Conservation (phyloP, 1,284 basidiomycete genomes). For the Ustilago xerochloae region DNA sequence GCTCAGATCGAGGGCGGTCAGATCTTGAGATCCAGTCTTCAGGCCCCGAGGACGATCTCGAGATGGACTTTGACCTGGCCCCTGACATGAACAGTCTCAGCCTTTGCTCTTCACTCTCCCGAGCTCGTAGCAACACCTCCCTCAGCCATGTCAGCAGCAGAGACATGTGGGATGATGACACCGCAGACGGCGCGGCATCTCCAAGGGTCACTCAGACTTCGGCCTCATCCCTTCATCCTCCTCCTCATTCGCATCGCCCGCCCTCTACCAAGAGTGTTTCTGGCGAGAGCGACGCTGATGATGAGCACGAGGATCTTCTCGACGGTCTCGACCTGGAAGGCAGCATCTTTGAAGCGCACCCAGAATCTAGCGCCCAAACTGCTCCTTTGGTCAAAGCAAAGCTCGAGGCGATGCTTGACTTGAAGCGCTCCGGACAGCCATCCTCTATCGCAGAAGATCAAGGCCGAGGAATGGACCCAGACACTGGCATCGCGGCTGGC, state of each 20-base stretch:
- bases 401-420: constrained; percentile 53
- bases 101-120: constrained; percentile 45
- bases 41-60: constrained; percentile 24
- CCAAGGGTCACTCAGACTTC: constrained; percentile 17
- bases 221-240: constrained; percentile 23
- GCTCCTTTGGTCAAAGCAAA: constrained; percentile 21
- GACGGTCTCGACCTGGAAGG: constrained; percentile 51
- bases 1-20: constrained; percentile 25
- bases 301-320: constrained; percentile 53
- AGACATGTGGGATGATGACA: constrained; percentile 43
- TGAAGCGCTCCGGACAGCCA: constrained; percentile 28
- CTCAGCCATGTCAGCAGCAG: constrained; percentile 38
- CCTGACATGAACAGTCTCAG: constrained; percentile 44
- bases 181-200: constrained; percentile 3
- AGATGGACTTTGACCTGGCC: constrained; percentile 53
- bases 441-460: background rate
- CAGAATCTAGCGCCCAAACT: background rate
- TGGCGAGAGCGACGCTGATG: constrained; percentile 52
- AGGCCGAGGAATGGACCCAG: constrained; percentile 23
- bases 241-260: constrained; percentile 8
- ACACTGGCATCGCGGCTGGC: constrained; percentile 51
- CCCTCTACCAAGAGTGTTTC: constrained; percentile 28
- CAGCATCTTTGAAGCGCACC: constrained; percentile 41
- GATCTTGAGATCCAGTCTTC: constrained; percentile 31
- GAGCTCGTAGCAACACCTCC: constrained; percentile 37